Base-by-base conservation (phyloP, 2,329 filamentous ascomycete species). In the Allantophomopsis cytisporea region DNA sequence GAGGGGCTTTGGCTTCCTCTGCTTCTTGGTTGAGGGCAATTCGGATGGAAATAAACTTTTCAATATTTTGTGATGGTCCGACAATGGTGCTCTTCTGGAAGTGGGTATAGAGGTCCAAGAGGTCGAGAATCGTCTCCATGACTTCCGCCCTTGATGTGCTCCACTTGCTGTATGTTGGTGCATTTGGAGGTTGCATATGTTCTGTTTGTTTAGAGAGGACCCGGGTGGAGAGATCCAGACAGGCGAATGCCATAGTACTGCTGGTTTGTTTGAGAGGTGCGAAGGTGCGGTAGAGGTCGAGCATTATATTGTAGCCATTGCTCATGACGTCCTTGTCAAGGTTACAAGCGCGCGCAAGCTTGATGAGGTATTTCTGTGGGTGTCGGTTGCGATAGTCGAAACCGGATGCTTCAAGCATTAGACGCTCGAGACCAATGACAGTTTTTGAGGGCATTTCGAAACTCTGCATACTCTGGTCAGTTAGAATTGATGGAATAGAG, bases 351-450 rank as follows among this genome's bases (percentile, higher is more conserved):
- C 53, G 80, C 74, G 38, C 69, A 18, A 94, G 69, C 62, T 96
- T 96, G 48, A 86, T 71, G 33, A 96, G 66, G 16, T 85, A 69
- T 46, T 87, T 84, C 50, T 95, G 86, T 1, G 89, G 87, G 52
- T 94, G 83, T 31, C 87, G 79, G 42, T 80, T 88, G 30, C 88
- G 78, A 55, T 96, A 96, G 59, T 98, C 89, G 59, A 98, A 98
- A 45, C 83, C 81, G 21, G 88, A 82, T 2, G 85, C 82, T 61
- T 98, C 91, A 38, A 98, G 78, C 60, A 96, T 93, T 41, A 94
- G 73, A 5, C 91, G 76, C 61, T 98, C 91, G 3, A 96, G 73
- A 2, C 85, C 86, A 45, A 95, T 87, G 47, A 95, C 82, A 42
- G 80, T 75, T 47, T 86, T 83, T 12, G 83, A 82, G 3, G 80